Evolutionary conservation across 345 rosid species (phyloP), one percentile per base, ranked within the genome.

Genomic region (Citrus sp.): DNA sequence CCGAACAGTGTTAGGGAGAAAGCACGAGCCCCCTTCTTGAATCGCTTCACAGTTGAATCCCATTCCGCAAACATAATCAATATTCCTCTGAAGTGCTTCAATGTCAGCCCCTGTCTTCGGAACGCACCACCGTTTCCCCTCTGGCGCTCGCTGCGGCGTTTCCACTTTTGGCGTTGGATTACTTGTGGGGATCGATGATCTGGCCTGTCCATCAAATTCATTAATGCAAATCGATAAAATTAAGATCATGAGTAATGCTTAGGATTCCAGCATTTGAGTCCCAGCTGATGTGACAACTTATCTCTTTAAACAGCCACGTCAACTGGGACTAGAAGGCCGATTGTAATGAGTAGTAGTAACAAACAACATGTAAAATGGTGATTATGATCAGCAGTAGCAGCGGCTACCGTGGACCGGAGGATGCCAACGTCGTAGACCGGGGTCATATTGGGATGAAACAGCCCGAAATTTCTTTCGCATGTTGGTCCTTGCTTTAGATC

Each of bases 401-500:
- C 78, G 38, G 86, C 86, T 90, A 87, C 98, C 90, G 87, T 85
- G 51, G 93, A 82, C 81, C 96, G 87, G 46, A 93, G 86, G 82
- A 93, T 88, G 71, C 96, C 94, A 35, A 89, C 77, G 25, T 95
- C 87, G 9, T 95, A 95, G 12, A 85, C 90, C 3, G 97, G 94
- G 0, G 88, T 87, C 89, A 95, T 61, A 76, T 95, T 89, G 0
- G 93, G 86, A 54, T 63, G 68, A 89, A 95, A 93, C 46, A 93
- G 81, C 0, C 97, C 96, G 67, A 93, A 95, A 55, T 92, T 87
- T 67, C 94, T 82, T 86, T 93, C 98, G 27, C 85, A 81, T 0
- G 86, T 79, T 0, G 99, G 94, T 9, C 99, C 98, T 0, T 88
- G 80, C 87, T 95, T 95, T 64, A 92, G 91, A 80, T 95, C 67